Percentiles rank a stretch among this genome's conserved stretches.
Conservation (phyloP, 1,284 basidiomycete species). For the Sparassis latifolia region DNA sequence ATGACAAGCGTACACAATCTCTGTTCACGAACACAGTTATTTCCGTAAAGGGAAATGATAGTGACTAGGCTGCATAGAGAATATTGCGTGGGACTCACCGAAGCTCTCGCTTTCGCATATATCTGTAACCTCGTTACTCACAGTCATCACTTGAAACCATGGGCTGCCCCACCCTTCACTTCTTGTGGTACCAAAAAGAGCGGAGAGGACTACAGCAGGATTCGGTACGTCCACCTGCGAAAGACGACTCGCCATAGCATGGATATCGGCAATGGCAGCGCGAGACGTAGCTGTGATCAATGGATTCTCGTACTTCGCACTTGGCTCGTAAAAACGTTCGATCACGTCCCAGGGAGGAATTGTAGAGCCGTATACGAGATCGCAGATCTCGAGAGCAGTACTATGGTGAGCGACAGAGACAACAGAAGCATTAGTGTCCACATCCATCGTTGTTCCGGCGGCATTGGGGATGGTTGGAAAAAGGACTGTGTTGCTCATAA, state of each 20-base stretch:
- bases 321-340: constrained; percentile 60
- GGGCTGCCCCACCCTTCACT: constrained; percentile 24
- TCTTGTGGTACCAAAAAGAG: constrained; percentile 43
- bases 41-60: no score
- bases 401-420: constrained; percentile 44
- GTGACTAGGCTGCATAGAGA: neutral
- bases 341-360: constrained; percentile 41
- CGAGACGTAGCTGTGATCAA: constrained; percentile 66
- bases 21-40: no score
- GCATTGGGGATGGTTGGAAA: constrained; percentile 1
- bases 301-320: constrained; percentile 73
- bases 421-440: constrained; percentile 12
- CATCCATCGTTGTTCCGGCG: neutral
- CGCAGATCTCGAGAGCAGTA: constrained; percentile 59
- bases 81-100: constrained; percentile 37
- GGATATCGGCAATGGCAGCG: constrained; percentile 61
- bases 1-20: neutral
- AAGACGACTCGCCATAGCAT: constrained; percentile 49
- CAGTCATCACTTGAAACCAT: constrained; percentile 50
- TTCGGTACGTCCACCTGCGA: constrained; percentile 57
- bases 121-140: constrained; percentile 70
- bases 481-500: constrained; percentile 6
- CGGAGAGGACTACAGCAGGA: constrained; percentile 52
- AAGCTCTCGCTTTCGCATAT: constrained; percentile 71
- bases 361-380: constrained; percentile 55